Evolutionary conservation across 192 early-diverging fungal genomes (phyloP).

Genomic region (Coemansia sp.): DNA sequence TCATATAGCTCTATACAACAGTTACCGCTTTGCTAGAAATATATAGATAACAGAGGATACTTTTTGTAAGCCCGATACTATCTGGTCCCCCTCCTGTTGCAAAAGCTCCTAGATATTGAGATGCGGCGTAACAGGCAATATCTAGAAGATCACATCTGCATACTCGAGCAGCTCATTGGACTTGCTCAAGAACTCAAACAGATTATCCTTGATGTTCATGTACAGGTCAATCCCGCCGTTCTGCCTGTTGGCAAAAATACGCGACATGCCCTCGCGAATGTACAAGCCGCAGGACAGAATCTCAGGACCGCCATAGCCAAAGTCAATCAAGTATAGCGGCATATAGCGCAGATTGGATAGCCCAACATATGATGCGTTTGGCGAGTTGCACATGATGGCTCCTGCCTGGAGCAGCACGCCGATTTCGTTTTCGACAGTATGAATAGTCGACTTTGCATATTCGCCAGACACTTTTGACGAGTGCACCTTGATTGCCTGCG

Average conservation of each 20-base stretch:
- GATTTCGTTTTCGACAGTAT: conserved; percentile 34
- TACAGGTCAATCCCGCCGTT: conserved; percentile 43
- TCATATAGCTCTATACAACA: no score
- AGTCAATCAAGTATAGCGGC: conserved; percentile 33
- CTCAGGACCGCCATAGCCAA: conserved; percentile 35
- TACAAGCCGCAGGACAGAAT: conserved; percentile 33
- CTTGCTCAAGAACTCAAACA: conserved; percentile 21
- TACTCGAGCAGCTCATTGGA: conserved; percentile 23
- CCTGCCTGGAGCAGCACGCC: conserved; percentile 29
- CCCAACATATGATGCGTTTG: conserved; percentile 30
- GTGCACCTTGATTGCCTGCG: conserved; percentile 24
- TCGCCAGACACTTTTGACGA: conserved; percentile 15
- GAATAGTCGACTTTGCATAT: conserved; percentile 28
- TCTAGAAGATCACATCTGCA: conserved; percentile 31
- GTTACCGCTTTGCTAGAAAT: no score
- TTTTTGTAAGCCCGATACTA: no score
- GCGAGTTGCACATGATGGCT: conserved; percentile 30
- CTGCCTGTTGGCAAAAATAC: conserved; percentile 32
- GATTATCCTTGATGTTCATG: conserved; percentile 28
- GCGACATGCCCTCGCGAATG: conserved; percentile 32
- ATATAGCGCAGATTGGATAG: conserved; percentile 34
- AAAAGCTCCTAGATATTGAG: no score
- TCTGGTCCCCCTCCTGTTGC: no score
- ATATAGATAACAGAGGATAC: no score
- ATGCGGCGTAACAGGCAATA: no score